Percentiles rank a stretch among this genome's conserved stretches.
phyloP scores from a whole-genome alignment of 2,329 filamentous ascomycete genomes.

The Dendrostoma leiphaemia region DNA sequence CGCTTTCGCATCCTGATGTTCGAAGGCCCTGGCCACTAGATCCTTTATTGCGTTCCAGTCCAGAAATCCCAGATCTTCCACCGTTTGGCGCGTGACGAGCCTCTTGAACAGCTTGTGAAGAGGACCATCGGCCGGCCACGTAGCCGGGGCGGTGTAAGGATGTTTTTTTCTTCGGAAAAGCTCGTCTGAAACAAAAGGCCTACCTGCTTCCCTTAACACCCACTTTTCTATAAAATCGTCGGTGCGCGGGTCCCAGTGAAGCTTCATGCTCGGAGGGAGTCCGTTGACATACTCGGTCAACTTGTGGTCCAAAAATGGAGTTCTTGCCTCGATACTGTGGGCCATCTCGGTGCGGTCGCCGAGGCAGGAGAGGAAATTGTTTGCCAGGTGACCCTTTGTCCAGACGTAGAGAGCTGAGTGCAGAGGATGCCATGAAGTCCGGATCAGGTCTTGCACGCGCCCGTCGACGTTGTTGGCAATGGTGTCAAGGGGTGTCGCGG shows the following conservation, averaged over 20 bases:
- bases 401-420: conserved; percentile 29
- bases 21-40: conserved; percentile 37
- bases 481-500: neutral
- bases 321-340: conserved; percentile 33
- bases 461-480: conserved; percentile 13
- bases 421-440: conserved; percentile 28
- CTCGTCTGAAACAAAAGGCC: conserved; percentile 50
- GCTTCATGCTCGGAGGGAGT: conserved; percentile 30
- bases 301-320: conserved; percentile 35
- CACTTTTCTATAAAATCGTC: conserved; percentile 47
- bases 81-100: conserved; percentile 34
- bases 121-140: conserved; percentile 39
- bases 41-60: conserved; percentile 34
- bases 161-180: conserved; percentile 49
- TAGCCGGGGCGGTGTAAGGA: conserved; percentile 45
- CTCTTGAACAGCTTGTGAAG: conserved; percentile 33
- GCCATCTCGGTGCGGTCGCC: conserved; percentile 37
- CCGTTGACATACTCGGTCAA: conserved; percentile 30
- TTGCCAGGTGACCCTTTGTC: conserved; percentile 23
- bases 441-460: conserved; percentile 22
- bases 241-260: conserved; percentile 10
- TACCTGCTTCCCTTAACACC: conserved; percentile 48
- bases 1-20: conserved; percentile 28
- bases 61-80: conserved; percentile 39
- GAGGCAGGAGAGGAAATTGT: conserved; percentile 28